Conservation (phyloP, 2,329 filamentous ascomycete genomes). For the Stagonosporopsis cucurbitacearum region DNA sequence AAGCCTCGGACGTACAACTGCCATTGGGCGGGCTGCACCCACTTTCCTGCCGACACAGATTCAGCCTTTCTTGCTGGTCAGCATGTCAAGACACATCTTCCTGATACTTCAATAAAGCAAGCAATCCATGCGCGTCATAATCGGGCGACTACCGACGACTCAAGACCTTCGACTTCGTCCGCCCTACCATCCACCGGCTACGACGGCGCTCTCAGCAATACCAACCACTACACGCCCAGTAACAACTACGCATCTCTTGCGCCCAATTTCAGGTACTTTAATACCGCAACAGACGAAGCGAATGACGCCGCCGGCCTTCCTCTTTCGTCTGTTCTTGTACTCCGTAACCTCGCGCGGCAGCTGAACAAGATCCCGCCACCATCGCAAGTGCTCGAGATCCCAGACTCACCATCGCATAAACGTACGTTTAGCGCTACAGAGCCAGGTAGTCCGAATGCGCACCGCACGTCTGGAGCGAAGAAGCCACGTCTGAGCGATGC, state of each 20-base stretch:
- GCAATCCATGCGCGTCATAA: constrained; percentile 54
- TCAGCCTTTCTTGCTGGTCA: constrained; percentile 60
- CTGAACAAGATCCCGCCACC: constrained; percentile 48
- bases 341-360: constrained; percentile 74
- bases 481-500: constrained; percentile 46
- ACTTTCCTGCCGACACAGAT: constrained; percentile 54
- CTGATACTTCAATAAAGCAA: constrained; percentile 51
- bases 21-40: constrained; percentile 70
- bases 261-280: constrained; percentile 49
- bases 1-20: constrained; percentile 62
- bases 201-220: background rate
- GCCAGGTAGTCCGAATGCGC: constrained; percentile 33
- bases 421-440: constrained; percentile 39
- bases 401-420: constrained; percentile 40
- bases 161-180: constrained; percentile 36
- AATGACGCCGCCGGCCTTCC: constrained; percentile 75
- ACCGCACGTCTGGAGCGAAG: constrained; percentile 52
- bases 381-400: constrained; percentile 29
- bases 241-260: constrained; percentile 21
- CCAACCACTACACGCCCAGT: background rate
- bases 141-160: constrained; percentile 52
- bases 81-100: constrained; percentile 74
- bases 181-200: constrained; percentile 31
- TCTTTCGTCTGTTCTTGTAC: constrained; percentile 76
- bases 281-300: constrained; percentile 58